Percentiles rank a stretch among this genome's conserved stretches.
Conservation (phyloP, 2,329 filamentous ascomycete species). For the Fusarium verticillioides region DNA sequence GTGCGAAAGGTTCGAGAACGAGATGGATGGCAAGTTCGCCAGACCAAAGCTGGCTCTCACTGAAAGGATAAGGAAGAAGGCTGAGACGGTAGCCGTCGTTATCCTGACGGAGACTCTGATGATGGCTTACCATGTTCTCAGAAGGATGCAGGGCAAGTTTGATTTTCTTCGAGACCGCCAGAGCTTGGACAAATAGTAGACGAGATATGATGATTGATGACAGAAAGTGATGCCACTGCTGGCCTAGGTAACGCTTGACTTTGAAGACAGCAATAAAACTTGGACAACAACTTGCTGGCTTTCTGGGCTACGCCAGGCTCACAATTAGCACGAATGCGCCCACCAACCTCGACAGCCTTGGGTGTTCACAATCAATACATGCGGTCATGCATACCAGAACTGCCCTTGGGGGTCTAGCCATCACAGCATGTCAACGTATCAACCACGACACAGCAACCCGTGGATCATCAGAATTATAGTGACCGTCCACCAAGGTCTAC, state of each 20-base stretch:
- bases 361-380: not conserved
- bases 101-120: conserved; percentile 36
- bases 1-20: conserved; percentile 55
- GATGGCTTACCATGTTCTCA: conserved; percentile 41
- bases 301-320: not conserved
- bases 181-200: conserved; percentile 30
- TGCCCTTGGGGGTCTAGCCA: not conserved
- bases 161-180: conserved; percentile 42
- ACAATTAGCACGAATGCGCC: not conserved
- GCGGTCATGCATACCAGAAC: not conserved
- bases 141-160: conserved; percentile 43
- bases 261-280: not conserved
- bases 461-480: not conserved
- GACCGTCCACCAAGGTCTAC: conserved; percentile 13
- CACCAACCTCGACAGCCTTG: not conserved
- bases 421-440: not conserved
- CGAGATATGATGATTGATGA: not conserved
- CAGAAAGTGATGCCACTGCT: not conserved
- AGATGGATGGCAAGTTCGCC: conserved; percentile 44
- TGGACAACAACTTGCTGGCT: not conserved
- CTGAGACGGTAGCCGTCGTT: conserved; percentile 31
- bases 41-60: conserved; percentile 19
- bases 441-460: not conserved
- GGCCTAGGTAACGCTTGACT: not conserved
- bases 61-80: conserved; percentile 18